phyloP scores from a whole-genome alignment of 2,329 filamentous ascomycete genomes.

The Hypoxylon sp. region DNA sequence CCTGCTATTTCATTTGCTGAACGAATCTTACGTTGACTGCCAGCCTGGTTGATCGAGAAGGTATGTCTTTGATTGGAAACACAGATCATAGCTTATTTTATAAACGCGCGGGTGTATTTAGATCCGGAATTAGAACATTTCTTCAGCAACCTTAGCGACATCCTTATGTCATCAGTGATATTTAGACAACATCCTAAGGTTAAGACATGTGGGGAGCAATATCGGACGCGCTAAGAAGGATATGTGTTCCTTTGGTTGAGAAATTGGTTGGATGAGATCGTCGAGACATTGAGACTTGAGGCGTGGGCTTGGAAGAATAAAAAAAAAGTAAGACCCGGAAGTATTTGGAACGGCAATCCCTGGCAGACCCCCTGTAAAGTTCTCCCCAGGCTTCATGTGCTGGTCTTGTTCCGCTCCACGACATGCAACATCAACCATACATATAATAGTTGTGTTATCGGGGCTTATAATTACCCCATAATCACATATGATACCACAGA shows the following conservation, averaged over 20 bases:
- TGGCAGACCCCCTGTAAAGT: slow-evolving; percentile 34
- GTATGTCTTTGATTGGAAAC: slow-evolving; percentile 16
- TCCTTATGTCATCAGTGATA: slow-evolving; percentile 18
- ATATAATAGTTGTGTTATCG: slow-evolving; percentile 27
- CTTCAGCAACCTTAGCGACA: slow-evolving; percentile 24
- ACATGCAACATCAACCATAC: slow-evolving; percentile 25
- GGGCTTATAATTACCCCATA: slow-evolving; percentile 23
- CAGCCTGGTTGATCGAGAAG: slow-evolving; percentile 10
- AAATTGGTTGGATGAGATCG: slow-evolving; percentile 31
- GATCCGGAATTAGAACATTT: slow-evolving; percentile 9
- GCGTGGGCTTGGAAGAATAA: slow-evolving; percentile 17
- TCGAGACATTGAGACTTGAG: slow-evolving; percentile 28
- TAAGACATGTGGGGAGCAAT: slow-evolving; percentile 27
- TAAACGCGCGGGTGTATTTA: slow-evolving; percentile 29
- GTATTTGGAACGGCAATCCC: slow-evolving; percentile 40
- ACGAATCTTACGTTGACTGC: slow-evolving; percentile 4
- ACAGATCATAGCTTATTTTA: neutral
- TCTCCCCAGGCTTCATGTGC: slow-evolving; percentile 25
- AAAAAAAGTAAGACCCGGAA: slow-evolving; percentile 35
- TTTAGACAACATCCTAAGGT: slow-evolving; percentile 19
- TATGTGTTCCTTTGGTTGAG: slow-evolving; percentile 28
- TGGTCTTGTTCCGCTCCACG: slow-evolving; percentile 27
- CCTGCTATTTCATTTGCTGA: slow-evolving; percentile 29
- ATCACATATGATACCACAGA: neutral
- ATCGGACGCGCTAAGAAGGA: slow-evolving; percentile 31